Base-by-base conservation (phyloP, 106 monocot species). In the Cymbidium sinense region DNA sequence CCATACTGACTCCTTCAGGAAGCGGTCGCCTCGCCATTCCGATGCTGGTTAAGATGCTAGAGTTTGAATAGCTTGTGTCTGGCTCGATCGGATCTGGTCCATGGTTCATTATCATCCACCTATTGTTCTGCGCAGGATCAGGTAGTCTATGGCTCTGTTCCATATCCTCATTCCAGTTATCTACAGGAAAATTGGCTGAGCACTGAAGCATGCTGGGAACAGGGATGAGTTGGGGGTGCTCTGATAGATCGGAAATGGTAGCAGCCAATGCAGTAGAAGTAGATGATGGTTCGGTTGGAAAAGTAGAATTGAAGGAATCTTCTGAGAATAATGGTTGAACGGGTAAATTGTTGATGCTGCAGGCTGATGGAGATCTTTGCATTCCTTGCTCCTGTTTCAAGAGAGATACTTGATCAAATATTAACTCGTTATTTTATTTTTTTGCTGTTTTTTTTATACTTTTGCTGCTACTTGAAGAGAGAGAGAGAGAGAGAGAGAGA, bases 191-290 rank as follows among this genome's bases (percentile, higher is more conserved):
- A 18, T 50, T 75, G 34, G 47, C 71, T 4, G 83, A 76, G 20
- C 37, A 35, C 71, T 70, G 83, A 7, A 83, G 51, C 64, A 75
- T 75, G 36, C 37, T 21, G 62, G 43, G 72, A 11, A 43, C 11
- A 11, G 6, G 43, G 9, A 8, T 1, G 10, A 43, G 43, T 31
- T 85, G 83, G 75, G 87, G 91, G 27, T 70, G 81, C 29, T 86
- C 88, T 21, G 88, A 89, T 39, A 88, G 62, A 73, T 86, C 83
- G 31, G 88, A 82, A 20, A 83, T 89, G 7, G 89, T 82, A 58
- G 80, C 84, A 64, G 83, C 87, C 71, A 93, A 83, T 13, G 85
- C 86, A 27, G 51, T 73, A 11, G 88, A 84, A 44, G 87, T 78
- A 74, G 87, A 82, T 70, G 87, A 82, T 70, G 75, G 9, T 73